Evolutionary conservation across 164 flowering plant species (phyloP).

Genomic region (Tetracentron sinense): DNA sequence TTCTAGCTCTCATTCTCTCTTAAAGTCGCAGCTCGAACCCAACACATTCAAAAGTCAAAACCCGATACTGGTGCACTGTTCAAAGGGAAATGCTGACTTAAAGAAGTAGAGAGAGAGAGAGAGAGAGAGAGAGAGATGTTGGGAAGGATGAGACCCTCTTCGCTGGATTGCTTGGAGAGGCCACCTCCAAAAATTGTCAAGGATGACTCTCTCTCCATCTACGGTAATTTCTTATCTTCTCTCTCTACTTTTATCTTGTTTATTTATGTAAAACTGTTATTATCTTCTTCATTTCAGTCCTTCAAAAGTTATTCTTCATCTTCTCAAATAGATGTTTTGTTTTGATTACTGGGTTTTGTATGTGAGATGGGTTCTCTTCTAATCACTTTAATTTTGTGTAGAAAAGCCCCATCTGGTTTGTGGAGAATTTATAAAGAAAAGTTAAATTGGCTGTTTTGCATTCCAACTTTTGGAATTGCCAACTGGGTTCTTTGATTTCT

Average conservation of each 20-base stretch:
- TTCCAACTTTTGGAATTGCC: neutral
- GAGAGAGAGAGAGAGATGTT: conserved; percentile 37
- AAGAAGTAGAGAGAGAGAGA: too few relatives aligned
- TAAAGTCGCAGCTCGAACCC: too few relatives aligned
- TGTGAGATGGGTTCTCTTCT: neutral
- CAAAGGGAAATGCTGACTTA: too few relatives aligned
- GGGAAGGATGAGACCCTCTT: conserved; percentile 48
- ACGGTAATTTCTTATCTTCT: conserved; percentile 38
- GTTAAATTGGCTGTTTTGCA: neutral
- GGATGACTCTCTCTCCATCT: conserved; percentile 64
- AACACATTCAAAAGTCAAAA: too few relatives aligned
- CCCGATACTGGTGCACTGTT: too few relatives aligned
- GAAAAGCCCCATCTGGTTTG: neutral
- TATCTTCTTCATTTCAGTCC: neutral
- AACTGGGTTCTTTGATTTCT: neutral
- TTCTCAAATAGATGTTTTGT: neutral
- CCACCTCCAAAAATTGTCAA: conserved; percentile 51
- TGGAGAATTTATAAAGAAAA: too few relatives aligned
- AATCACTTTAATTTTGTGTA: neutral
- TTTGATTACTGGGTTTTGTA: neutral
- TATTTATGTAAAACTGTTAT: too few relatives aligned
- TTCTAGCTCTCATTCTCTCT: too few relatives aligned
- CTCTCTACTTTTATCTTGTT: neutral
- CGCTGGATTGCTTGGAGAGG: conserved; percentile 45
- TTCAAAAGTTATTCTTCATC: neutral